Evolutionary conservation across 768 basidiomycete species (phyloP).

Genomic region (Paxillus ammoniavirescens): DNA sequence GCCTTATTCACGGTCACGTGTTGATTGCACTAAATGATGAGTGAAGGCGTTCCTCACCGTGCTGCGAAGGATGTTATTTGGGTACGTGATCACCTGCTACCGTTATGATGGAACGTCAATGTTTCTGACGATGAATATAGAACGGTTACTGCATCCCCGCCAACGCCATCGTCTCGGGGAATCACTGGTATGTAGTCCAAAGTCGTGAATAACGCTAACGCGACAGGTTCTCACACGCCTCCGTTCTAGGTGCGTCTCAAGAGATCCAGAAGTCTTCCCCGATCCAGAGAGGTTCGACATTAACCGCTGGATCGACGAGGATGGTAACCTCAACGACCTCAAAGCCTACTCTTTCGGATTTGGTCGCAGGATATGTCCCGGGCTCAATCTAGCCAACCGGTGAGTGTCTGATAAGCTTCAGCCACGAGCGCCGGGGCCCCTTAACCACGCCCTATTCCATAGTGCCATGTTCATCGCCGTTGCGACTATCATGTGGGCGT

Average conservation of each 20-base stretch:
- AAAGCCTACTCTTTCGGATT: slow-evolving; percentile 49
- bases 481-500: slow-evolving; percentile 61
- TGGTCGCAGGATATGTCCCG: slow-evolving; percentile 41
- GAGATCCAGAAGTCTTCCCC: not conserved
- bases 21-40: not conserved
- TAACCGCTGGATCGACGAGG: slow-evolving; percentile 47
- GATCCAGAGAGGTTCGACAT: slow-evolving; percentile 36
- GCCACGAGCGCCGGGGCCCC: too few species aligned
- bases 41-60: slow-evolving; percentile 1
- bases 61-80: slow-evolving; percentile 1
- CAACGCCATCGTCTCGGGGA: slow-evolving; percentile 21
- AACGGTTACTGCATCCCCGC: slow-evolving; percentile 21
- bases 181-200: slow-evolving; percentile 13
- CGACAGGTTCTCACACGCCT: not conserved
- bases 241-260: not conserved
- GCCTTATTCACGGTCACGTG: not conserved
- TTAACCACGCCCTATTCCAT: not conserved
- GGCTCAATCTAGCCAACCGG: slow-evolving; percentile 44
- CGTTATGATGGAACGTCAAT: not conserved
- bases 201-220: not conserved
- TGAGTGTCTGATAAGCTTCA: not conserved
- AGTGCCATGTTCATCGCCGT: slow-evolving; percentile 61
- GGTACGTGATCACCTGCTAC: not conserved
- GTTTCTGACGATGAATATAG: slow-evolving; percentile 10
- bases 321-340: slow-evolving; percentile 44